Evolutionary conservation across 2,329 filamentous ascomycete species (phyloP), one percentile per base, ranked within the genome.

Genomic region (Fusarium clavum): DNA sequence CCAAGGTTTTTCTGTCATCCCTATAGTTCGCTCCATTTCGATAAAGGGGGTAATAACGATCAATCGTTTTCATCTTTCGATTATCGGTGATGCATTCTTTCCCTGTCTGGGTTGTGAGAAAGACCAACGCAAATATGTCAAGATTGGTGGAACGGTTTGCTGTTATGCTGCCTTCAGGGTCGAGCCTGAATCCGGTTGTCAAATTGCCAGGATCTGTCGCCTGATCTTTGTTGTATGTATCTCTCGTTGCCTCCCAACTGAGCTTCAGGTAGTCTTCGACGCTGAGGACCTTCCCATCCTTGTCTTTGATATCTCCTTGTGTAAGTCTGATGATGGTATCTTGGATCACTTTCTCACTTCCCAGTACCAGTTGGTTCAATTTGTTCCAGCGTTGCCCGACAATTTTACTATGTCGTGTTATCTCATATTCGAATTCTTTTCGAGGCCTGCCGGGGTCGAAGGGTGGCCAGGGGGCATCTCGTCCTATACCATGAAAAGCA

Each of bases 1-100:
- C 16, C 14, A 45, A 27, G 11, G 45, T 24, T 6, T 40, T 2
- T 29, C 45, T 34, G 5, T 34, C 13, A 22, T 67, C 59, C 13
- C 25, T 32, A 40, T 67, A 74, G 54, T 73, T 74, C n/a, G 61
- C 72, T 12, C 61, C 68, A 27, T 71, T 57, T 30, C 72, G 62
- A 24, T 71, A 74, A 14, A 74, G n/a, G 14, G 68, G 68, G 8
- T 44, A 41, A 43, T 61, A n/a, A 16, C 29, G 44, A 10, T 56
- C 27, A 18, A 13, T 8, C 16, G 8, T 3, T 29, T 12, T 47
- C 18, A 12, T 10, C 18, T 12, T 12, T 38, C 3, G 10, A n/a
- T 18, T 11, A 11, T 12, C 18, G 20, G 12, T 12, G 18, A 13
- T 5, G 5, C 8, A n/a, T 8, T 25, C 44, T 47, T 25, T 47